Conservation (phyloP, 2,329 filamentous ascomycete species). For the Hypoxylon sp. region DNA sequence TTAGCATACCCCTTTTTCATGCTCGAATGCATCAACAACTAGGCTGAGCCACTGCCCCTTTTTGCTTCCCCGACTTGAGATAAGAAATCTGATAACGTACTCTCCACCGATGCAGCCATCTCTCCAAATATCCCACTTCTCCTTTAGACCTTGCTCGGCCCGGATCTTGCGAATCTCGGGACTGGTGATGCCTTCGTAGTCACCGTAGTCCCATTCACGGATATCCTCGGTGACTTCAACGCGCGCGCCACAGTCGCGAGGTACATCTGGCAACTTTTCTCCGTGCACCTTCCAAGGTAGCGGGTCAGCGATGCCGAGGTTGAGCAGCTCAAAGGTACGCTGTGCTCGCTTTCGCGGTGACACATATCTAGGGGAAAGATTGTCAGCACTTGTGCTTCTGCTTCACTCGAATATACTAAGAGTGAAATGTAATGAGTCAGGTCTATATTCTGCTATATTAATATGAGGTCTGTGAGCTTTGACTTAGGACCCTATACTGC, state of each 20-base stretch:
- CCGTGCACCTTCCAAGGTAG: slow-evolving; percentile 74
- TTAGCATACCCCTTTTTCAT: slow-evolving; percentile 2
- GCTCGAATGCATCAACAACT: background rate
- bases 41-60: background rate
- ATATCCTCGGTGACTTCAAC: slow-evolving; percentile 76
- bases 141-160: slow-evolving; percentile 62
- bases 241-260: slow-evolving; percentile 62
- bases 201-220: slow-evolving; percentile 87
- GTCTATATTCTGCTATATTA: background rate
- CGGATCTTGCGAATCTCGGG: slow-evolving; percentile 69
- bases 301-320: slow-evolving; percentile 71
- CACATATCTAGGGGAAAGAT: slow-evolving; percentile 67
- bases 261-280: slow-evolving; percentile 43
- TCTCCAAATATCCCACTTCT: slow-evolving; percentile 84
- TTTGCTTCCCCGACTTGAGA: background rate
- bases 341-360: slow-evolving; percentile 86
- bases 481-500: too few relatives aligned
- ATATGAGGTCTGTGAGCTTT: background rate
- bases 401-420: background rate
- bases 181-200: slow-evolving; percentile 83
- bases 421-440: background rate
- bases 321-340: slow-evolving; percentile 86
- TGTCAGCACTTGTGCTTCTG: background rate
- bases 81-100: slow-evolving; percentile 54
- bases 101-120: slow-evolving; percentile 88